These are phyloP conservation scores for Russula vinacea DNA, from an alignment of 768 basidiomycete genomes.

Conservation along the genomic window DNA sequence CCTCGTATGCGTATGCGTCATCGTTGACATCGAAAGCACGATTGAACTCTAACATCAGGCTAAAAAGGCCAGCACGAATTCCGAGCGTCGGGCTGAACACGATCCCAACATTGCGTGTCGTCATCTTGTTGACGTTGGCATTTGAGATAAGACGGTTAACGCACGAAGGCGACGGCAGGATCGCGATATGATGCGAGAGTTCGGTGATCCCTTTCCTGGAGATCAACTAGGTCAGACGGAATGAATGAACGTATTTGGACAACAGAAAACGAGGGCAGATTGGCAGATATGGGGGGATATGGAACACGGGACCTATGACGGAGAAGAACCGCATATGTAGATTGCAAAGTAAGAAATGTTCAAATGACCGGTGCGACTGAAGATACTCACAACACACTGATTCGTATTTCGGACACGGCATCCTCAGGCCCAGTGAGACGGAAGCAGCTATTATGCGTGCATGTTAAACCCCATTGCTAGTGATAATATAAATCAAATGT, in stretches of 20 bases:
- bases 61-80: slow-evolving; percentile 97
- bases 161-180: slow-evolving; percentile 90
- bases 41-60: slow-evolving; percentile 92
- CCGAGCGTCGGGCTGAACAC: slow-evolving; percentile 97
- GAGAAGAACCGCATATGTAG: slow-evolving; percentile 87
- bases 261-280: slow-evolving; percentile 9
- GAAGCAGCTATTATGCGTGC: slow-evolving; percentile 21
- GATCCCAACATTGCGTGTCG: slow-evolving; percentile 96
- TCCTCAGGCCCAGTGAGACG: not conserved
- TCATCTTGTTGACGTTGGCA: slow-evolving; percentile 92
- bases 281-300: slow-evolving; percentile 13
- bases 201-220: slow-evolving; percentile 86
- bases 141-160: slow-evolving; percentile 93
- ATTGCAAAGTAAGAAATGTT: too few species aligned
- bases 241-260: slow-evolving; percentile 21
- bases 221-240: slow-evolving; percentile 75
- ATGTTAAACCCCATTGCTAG: slow-evolving; percentile 20
- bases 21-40: slow-evolving; percentile 83
- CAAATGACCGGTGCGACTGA: too few species aligned
- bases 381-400: too few species aligned
- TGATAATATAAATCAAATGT: slow-evolving; percentile 31
- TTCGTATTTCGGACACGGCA: too few species aligned
- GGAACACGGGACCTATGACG: slow-evolving; percentile 83
- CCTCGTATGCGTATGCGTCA: slow-evolving; percentile 35
- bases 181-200: slow-evolving; percentile 79